phyloP scores from a whole-genome alignment of 371 early-diverging fungal genomes.

The Mucor saturninus region DNA sequence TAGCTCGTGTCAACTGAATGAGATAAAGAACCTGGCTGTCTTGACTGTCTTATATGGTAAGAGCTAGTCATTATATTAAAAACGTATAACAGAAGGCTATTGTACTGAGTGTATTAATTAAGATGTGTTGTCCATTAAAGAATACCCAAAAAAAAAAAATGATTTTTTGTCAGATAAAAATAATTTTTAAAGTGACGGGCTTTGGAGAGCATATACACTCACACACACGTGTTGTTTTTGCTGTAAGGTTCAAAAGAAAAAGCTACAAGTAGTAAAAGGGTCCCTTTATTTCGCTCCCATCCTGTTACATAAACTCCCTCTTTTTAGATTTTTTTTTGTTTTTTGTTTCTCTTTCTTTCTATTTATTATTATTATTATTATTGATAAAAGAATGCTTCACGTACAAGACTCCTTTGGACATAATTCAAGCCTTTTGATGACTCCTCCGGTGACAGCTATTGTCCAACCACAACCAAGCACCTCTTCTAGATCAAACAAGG shows the following conservation, averaged over 20 bases:
- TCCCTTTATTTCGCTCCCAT: slow-evolving; percentile 12
- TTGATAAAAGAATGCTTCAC: slow-evolving; percentile 23
- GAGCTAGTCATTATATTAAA: slow-evolving; percentile 18
- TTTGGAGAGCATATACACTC: too few relatives aligned
- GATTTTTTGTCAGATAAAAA: not conserved
- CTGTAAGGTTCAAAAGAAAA: not conserved
- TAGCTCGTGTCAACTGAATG: slow-evolving; percentile 19
- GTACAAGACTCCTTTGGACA: slow-evolving; percentile 35
- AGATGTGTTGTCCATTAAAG: slow-evolving; percentile 5
- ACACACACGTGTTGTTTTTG: not conserved
- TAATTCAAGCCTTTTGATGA: slow-evolving; percentile 25
- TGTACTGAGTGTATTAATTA: slow-evolving; percentile 5
- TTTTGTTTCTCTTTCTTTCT: slow-evolving; percentile 6
- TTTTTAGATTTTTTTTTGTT: slow-evolving; percentile 9
- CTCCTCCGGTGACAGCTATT: slow-evolving; percentile 27
- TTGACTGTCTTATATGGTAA: slow-evolving; percentile 28
- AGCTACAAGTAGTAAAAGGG: not conserved
- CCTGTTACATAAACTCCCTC: not conserved
- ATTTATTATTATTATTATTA: not conserved
- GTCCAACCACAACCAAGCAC: slow-evolving; percentile 40
- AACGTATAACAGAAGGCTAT: not conserved
- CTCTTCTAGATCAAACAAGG: slow-evolving; percentile 42
- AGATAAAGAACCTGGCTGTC: slow-evolving; percentile 9
- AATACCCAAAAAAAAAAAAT: not conserved
- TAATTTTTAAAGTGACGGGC: too few relatives aligned